A percentile compares a stretch with the other conserved stretches of the same genome.
Conservation (phyloP, 2,329 filamentous ascomycete genomes). For the Dactylellina sp. region DNA sequence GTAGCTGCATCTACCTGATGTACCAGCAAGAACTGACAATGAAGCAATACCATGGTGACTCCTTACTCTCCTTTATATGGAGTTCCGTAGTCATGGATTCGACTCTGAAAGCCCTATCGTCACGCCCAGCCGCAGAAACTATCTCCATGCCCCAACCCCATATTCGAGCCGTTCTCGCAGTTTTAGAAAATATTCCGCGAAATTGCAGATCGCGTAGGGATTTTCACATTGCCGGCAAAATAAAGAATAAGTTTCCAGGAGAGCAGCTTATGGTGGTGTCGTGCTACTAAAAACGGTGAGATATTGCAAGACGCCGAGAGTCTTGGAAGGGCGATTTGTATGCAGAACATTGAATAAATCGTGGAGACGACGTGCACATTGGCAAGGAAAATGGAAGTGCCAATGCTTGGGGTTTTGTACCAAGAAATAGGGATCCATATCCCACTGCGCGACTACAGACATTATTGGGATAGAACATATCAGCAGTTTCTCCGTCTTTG, state of each 20-base stretch:
- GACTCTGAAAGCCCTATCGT: not conserved
- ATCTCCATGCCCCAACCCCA: slow-evolving; percentile 24
- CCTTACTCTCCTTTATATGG: slow-evolving; percentile 23
- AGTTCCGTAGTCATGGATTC: slow-evolving; percentile 10
- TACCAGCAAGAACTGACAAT: not conserved
- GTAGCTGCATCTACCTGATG: not conserved
- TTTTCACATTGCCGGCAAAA: slow-evolving; percentile 30
- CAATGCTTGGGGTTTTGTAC: slow-evolving; percentile 26
- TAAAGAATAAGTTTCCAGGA: not conserved
- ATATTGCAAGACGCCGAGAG: not conserved
- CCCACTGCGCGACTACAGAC: not conserved
- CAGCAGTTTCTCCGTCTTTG: slow-evolving; percentile 48
- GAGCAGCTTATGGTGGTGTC: not conserved
- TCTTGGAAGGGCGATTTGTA: not conserved
- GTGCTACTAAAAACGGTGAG: not conserved
- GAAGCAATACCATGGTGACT: not conserved
- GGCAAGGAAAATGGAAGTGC: slow-evolving; percentile 3
- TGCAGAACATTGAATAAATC: not conserved
- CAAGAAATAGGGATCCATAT: slow-evolving; percentile 35
- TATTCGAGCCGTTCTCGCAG: not conserved
- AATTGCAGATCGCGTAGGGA: not conserved
- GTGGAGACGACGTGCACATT: not conserved
- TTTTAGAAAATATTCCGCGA: slow-evolving; percentile 24
- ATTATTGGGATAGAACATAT: not conserved
- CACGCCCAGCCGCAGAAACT: slow-evolving; percentile 51